A percentile compares a stretch with the other conserved stretches of the same genome.
phyloP scores from a whole-genome alignment of 306 rosid species.

The Pyrus betulifolia region DNA sequence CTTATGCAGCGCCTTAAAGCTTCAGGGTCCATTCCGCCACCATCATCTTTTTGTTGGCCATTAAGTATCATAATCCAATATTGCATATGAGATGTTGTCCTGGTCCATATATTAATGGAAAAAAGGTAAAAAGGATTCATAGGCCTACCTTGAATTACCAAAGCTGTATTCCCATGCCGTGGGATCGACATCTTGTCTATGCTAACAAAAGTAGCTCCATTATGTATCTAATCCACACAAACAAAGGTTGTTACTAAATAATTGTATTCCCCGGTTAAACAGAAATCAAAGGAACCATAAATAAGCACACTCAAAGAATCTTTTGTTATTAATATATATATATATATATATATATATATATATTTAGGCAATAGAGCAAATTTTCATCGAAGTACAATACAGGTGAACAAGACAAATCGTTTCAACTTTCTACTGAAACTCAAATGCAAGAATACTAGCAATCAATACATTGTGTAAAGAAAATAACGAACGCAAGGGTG shows the following conservation, averaged over 20 bases:
- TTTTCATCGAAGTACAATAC: background rate
- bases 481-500: background rate
- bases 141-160: slow-evolving; percentile 62
- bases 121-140: background rate
- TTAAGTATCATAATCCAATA: slow-evolving; percentile 16
- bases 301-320: background rate
- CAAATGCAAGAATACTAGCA: background rate
- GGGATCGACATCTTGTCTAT: slow-evolving; percentile 74
- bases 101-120: background rate
- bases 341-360: too few relatives aligned
- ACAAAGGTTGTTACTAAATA: background rate
- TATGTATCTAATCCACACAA: slow-evolving; percentile 56
- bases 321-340: too few relatives aligned
- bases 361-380: background rate
- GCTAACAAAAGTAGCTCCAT: slow-evolving; percentile 83
- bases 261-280: slow-evolving; percentile 11
- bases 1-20: slow-evolving; percentile 84
- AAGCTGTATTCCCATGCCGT: slow-evolving; percentile 64
- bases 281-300: background rate
- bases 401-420: background rate
- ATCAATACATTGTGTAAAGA: background rate
- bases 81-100: background rate
- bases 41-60: slow-evolving; percentile 53
- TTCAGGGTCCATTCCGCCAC: slow-evolving; percentile 90
- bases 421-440: background rate